Base-by-base conservation (phyloP, 139 green algal genomes). In the Chlorella sp. region DNA sequence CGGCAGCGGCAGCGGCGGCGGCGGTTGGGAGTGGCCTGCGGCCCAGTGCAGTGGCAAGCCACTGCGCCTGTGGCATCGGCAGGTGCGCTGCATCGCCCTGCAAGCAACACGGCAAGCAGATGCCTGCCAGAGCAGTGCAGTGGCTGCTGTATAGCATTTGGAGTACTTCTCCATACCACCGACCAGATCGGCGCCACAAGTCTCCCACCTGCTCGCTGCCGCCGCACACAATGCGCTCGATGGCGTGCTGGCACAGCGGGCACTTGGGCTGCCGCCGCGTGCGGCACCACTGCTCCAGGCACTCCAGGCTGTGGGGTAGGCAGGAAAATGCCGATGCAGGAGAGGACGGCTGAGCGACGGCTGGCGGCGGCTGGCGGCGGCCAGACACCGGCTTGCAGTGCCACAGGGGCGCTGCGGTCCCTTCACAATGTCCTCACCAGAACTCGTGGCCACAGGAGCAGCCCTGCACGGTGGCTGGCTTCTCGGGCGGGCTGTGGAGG, bases 221-320 rank as follows among this genome's bases (percentile, higher is more conserved):
- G 34, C 56, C 77, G 14, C 36, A 40, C 26, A 74, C 40, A 30
- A 83, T 38, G n/a, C 43, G 77, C 40, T 73, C 26, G 32, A 83
- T 83, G 34, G 58, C 77, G 3, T 64, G 60, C 40, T 83, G 77
- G 41, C 77, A 83, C 56, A 83, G 41, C 30, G 77, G 77, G 40
- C 77, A 83, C 30, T 73, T 73, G 40, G 77, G 77, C 6, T 73
- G 58, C 30, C 77, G 77, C 30, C 77, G 77, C 4, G 77, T 83
- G 34, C 60, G 77, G 41, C 77, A 83, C 77, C 77, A 83, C 58
- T 83, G 58, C 40, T 43, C 40, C 77, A 83, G 58, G 77, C 77
- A 83, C 20, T 56, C 77, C 9, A 64, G 34, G 58, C 77, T 83
- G 77, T 60, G 74, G 17, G 51, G 2, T 19, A 30, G 54, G 76